Percentiles rank a stretch among this genome's conserved stretches.
phyloP scores from a whole-genome alignment of 495 filamentous ascomycete genomes.

The Geoglossum glabrum region DNA sequence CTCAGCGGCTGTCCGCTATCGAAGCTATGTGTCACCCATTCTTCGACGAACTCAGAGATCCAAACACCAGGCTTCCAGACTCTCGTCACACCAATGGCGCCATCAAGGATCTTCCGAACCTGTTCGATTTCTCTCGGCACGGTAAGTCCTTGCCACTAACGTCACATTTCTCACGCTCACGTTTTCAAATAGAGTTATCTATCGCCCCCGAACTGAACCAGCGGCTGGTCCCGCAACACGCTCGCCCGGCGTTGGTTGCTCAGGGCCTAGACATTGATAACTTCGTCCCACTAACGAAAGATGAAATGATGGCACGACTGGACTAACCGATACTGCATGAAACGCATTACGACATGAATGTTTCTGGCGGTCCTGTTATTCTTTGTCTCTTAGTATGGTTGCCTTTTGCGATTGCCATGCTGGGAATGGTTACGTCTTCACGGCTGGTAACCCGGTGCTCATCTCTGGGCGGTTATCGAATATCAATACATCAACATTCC shows the following conservation, averaged over 20 bases:
- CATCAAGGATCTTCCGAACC: conserved; percentile 57
- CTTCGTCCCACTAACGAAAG: conserved; percentile 71
- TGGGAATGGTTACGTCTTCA: conserved; percentile 2
- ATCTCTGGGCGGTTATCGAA: not conserved
- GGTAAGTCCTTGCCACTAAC: conserved; percentile 34
- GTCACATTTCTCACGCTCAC: not conserved
- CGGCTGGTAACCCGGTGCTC: not conserved
- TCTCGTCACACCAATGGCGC: conserved; percentile 68
- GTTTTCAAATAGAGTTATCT: conserved; percentile 56
- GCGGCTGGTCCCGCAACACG: conserved; percentile 68
- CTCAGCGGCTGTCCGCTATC: conserved; percentile 78
- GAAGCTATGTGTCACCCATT: conserved; percentile 98
- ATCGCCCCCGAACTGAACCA: conserved; percentile 76
- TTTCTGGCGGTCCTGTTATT: conserved; percentile 2
- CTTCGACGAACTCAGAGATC: conserved; percentile 90
- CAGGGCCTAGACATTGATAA: conserved; percentile 84
- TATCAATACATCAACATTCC: conserved; percentile 1
- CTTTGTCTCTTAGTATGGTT: conserved; percentile 1
- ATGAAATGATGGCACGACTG: conserved; percentile 93
- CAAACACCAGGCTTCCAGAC: conserved; percentile 71
- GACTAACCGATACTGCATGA: conserved; percentile 40
- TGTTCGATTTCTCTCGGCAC: conserved; percentile 89
- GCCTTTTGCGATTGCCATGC: conserved; percentile 2
- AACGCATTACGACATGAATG: conserved; percentile 1
- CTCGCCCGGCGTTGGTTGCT: conserved; percentile 47